These are phyloP conservation scores for Polygonum maritimum DNA, from an alignment of 148 eudicot species.

Conservation along the genomic window DNA sequence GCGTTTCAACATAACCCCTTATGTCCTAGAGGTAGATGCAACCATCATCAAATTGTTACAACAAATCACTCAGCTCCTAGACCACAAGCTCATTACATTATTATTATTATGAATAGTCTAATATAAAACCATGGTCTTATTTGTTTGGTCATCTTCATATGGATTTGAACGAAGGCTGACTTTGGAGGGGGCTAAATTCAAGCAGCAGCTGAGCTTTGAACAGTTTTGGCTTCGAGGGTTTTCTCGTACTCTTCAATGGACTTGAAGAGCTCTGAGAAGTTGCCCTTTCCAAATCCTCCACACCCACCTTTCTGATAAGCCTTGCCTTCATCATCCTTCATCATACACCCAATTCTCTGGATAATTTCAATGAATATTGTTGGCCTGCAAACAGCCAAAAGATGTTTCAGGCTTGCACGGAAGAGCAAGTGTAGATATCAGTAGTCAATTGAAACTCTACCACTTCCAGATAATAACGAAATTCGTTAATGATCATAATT, in stretches of 20 bases:
- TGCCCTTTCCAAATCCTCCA: conserved; percentile 99
- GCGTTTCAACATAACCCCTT: neutral
- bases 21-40: neutral
- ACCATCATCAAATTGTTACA: neutral
- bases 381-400: conserved; percentile 43
- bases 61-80: neutral
- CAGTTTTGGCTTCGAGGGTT: conserved; percentile 59
- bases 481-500: neutral
- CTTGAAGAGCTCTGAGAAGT: conserved; percentile 87
- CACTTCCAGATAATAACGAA: neutral
- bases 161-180: neutral
- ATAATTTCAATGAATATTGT: conserved; percentile 87
- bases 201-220: conserved; percentile 28
- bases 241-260: conserved; percentile 98
- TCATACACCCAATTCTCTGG: conserved; percentile 94
- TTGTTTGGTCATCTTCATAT: neutral
- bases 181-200: neutral
- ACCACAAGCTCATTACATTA: neutral
- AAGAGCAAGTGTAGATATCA: neutral
- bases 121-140: neutral
- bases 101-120: neutral
- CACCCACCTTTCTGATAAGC: conserved; percentile 80
- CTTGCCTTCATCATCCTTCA: conserved; percentile 57
- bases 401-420: neutral
- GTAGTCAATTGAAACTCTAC: neutral